A percentile compares a stretch with the other conserved stretches of the same genome.
phyloP scores from a whole-genome alignment of 2,329 filamentous ascomycete species.

The Aulographum hederae region DNA sequence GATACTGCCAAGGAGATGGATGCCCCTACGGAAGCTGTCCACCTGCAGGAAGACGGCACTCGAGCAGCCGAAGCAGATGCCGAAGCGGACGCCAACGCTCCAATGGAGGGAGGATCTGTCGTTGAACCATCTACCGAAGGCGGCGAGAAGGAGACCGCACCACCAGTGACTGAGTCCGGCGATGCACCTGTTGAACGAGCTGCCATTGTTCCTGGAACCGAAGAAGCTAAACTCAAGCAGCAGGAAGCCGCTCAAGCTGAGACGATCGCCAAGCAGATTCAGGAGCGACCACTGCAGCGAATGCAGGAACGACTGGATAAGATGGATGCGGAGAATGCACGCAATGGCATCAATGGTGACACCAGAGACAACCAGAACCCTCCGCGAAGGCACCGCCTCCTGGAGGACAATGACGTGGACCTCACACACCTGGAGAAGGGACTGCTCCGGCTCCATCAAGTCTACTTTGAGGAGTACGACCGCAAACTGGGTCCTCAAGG shows the following conservation, averaged over 20 bases:
- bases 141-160: slow-evolving; percentile 9
- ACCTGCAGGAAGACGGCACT: slow-evolving; percentile 5
- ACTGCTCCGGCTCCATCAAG: slow-evolving; percentile 53
- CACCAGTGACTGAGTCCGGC: too few relatives aligned
- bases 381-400: slow-evolving; percentile 47
- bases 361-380: slow-evolving; percentile 18
- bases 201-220: slow-evolving; percentile 51
- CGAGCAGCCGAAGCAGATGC: slow-evolving; percentile 8
- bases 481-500: slow-evolving; percentile 22
- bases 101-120: slow-evolving; percentile 6
- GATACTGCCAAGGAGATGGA: slow-evolving; percentile 3
- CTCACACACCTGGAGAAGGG: slow-evolving; percentile 59
- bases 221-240: slow-evolving; percentile 49
- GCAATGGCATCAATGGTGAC: slow-evolving; percentile 19
- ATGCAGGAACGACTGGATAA: slow-evolving; percentile 84
- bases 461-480: slow-evolving; percentile 76
- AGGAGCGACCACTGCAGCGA: slow-evolving; percentile 73
- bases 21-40: slow-evolving; percentile 4
- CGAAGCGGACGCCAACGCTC: slow-evolving; percentile 6
- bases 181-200: too few relatives aligned
- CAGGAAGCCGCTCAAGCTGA: slow-evolving; percentile 73
- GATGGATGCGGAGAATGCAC: slow-evolving; percentile 49
- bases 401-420: slow-evolving; percentile 78
- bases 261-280: slow-evolving; percentile 71
- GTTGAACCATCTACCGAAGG: neutral